Percentiles rank a stretch among this genome's conserved stretches.
Conservation (phyloP, 257 asterid species). For the Gentiana dahurica region DNA sequence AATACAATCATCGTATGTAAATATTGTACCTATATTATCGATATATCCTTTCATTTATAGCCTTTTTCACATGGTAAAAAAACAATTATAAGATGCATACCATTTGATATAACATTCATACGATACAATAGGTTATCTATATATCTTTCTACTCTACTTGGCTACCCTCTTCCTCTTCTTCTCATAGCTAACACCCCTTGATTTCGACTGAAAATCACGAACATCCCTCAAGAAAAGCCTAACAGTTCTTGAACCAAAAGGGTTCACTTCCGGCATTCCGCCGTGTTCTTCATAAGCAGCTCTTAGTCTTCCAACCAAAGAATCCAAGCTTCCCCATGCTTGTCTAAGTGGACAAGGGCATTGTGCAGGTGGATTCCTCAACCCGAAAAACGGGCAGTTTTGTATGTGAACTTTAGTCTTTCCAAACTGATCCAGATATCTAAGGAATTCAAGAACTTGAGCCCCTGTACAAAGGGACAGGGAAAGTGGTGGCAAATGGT, state of each 20-base stretch:
- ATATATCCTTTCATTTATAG: too few relatives aligned
- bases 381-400: slow-evolving; percentile 26
- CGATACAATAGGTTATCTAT: slow-evolving; percentile 1
- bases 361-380: slow-evolving; percentile 20
- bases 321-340: slow-evolving; percentile 36
- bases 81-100: background rate
- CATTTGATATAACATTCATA: background rate
- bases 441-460: slow-evolving; percentile 25
- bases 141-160: too few relatives aligned
- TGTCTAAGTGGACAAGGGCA: slow-evolving; percentile 32
- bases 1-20: too few relatives aligned
- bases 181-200: slow-evolving; percentile 34
- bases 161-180: slow-evolving; percentile 27
- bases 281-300: slow-evolving; percentile 37
- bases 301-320: slow-evolving; percentile 31
- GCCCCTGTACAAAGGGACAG: slow-evolving; percentile 12
- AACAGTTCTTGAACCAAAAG: slow-evolving; percentile 21
- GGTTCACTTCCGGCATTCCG: slow-evolving; percentile 26
- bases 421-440: slow-evolving; percentile 30
- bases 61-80: too few relatives aligned
- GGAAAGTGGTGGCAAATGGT: slow-evolving; percentile 20
- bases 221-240: slow-evolving; percentile 30
- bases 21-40: too few relatives aligned
- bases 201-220: slow-evolving; percentile 33
- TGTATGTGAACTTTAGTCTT: slow-evolving; percentile 34